Conservation (phyloP, 2,329 filamentous ascomycete species). For the Aureobasidium leucospermi region DNA sequence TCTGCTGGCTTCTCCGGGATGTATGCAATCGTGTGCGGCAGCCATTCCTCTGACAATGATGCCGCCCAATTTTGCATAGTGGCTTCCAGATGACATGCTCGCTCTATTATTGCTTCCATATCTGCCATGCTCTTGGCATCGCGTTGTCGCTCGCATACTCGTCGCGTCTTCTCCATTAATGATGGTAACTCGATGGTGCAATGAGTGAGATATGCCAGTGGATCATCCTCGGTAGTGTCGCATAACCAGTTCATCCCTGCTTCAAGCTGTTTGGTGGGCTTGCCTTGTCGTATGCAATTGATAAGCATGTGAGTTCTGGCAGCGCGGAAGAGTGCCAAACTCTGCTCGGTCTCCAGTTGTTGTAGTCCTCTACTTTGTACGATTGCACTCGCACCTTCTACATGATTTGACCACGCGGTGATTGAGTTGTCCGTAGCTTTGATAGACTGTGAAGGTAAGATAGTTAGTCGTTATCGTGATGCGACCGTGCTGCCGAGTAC, state of each 20-base stretch:
- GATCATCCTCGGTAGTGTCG: conserved; percentile 5
- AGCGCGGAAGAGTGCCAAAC: conserved; percentile 12
- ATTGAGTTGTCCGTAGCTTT: conserved; percentile 34
- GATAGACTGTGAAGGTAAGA: conserved; percentile 2
- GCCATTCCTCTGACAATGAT: conserved; percentile 5
- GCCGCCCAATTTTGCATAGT: conserved; percentile 9
- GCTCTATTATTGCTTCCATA: conserved; percentile 2
- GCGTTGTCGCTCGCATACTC: neutral
- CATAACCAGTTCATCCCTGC: conserved; percentile 6
- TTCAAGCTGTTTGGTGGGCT: neutral
- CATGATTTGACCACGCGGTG: conserved; percentile 49
- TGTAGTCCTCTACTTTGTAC: conserved; percentile 37
- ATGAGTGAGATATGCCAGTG: neutral
- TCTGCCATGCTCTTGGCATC: neutral
- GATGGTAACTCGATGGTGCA: conserved; percentile 8
- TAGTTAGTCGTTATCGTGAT: neutral
- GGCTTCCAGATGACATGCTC: conserved; percentile 2
- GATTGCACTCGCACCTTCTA: conserved; percentile 54
- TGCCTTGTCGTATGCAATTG: conserved; percentile 11
- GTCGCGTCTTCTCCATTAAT: neutral
- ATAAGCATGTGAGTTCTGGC: conserved; percentile 12
- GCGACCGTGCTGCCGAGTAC: neutral
- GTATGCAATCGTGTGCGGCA: conserved; percentile 6
- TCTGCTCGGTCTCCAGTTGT: conserved; percentile 22
- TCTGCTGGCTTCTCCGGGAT: conserved; percentile 1